Evolutionary conservation across 2,329 filamentous ascomycete species (phyloP).

Genomic region (Fusarium cicatricum): DNA sequence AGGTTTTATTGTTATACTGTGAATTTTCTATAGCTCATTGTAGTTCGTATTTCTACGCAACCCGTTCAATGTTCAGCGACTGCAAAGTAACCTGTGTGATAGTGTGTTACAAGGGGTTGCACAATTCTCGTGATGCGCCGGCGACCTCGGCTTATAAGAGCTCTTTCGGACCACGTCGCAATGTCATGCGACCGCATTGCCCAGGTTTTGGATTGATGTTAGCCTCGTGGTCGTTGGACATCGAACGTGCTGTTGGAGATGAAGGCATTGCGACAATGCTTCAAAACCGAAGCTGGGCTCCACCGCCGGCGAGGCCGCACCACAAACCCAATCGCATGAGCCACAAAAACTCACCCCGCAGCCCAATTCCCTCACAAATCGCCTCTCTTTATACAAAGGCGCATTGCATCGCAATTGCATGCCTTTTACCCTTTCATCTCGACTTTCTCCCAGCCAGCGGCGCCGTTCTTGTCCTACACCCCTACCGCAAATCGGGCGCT

Average conservation of each 20-base stretch:
- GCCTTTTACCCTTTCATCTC: background rate
- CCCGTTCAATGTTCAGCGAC: slow-evolving; percentile 8
- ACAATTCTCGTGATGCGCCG: slow-evolving; percentile 14
- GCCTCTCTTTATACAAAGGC: background rate
- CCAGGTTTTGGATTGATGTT: background rate
- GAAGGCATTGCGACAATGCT: slow-evolving; percentile 20
- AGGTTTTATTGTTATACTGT: slow-evolving; percentile 30
- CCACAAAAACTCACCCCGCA: background rate
- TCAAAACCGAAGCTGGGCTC: slow-evolving; percentile 4
- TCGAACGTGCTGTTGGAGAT: background rate
- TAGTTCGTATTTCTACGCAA: slow-evolving; percentile 33
- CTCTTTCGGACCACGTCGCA: background rate
- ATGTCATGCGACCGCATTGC: slow-evolving; percentile 16
- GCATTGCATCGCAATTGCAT: background rate
- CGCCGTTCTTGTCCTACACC: slow-evolving; percentile 28
- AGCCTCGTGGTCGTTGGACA: slow-evolving; percentile 2
- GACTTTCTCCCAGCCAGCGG: background rate
- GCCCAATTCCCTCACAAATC: background rate
- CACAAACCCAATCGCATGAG: background rate
- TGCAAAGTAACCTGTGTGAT: background rate
- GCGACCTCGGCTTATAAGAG: background rate
- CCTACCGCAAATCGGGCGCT: slow-evolving; percentile 28
- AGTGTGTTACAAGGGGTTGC: background rate
- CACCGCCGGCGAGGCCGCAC: background rate
- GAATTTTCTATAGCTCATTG: slow-evolving; percentile 40